Evolutionary conservation across 2,329 filamentous ascomycete genomes (phyloP), one percentile per base, ranked within the genome.

Genomic region (Cyclaneusma minus): DNA sequence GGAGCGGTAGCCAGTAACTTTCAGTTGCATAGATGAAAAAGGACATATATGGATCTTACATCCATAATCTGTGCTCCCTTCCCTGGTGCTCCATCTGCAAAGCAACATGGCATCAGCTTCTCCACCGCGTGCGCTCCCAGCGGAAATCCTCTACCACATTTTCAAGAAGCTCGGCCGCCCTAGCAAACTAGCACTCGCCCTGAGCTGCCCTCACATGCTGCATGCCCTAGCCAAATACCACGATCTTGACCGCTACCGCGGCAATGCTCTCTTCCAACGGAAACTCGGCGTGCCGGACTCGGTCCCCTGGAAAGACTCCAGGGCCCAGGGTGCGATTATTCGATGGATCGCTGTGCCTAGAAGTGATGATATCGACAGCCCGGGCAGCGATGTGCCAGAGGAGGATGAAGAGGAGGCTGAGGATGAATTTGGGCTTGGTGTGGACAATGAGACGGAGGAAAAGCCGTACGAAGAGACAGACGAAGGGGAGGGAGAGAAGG

Each of bases 101-200:
- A 30, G 34, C 34, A 32, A 30, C 26, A 26, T 35, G 34, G 33
- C 34, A 29, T 23, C 27, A 16, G 33, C 29, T 30, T 20, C 20
- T 30, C 24, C 29, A 25, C 32, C 28, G 32, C 30, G n/a, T n/a
- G n/a, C n/a, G n/a, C n/a, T n/a, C n/a, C n/a, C n/a, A n/a, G n/a
- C n/a, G n/a, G n/a, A n/a, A n/a, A 22, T 22, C 21, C 14, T 11
- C 21, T 22, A 11, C 14, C 14, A 7, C 14, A 11, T 22, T 22
- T 22, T 22, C 14, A 11, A 6, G 21, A n/a, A 12, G n/a, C 21
- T 22, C n/a, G 21, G n/a, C 21, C 21, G 21, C 11, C 21, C 21
- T 12, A 22, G 21, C n/a, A 22, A 22, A 13, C n/a, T 22, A 11
- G 6, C 24, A 10, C 24, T 25, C 10, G 13, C 24, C 5, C 24